These are phyloP conservation scores for Microbotryum violaceum DNA, from an alignment of 1,284 basidiomycete genomes.

Conservation along the genomic window DNA sequence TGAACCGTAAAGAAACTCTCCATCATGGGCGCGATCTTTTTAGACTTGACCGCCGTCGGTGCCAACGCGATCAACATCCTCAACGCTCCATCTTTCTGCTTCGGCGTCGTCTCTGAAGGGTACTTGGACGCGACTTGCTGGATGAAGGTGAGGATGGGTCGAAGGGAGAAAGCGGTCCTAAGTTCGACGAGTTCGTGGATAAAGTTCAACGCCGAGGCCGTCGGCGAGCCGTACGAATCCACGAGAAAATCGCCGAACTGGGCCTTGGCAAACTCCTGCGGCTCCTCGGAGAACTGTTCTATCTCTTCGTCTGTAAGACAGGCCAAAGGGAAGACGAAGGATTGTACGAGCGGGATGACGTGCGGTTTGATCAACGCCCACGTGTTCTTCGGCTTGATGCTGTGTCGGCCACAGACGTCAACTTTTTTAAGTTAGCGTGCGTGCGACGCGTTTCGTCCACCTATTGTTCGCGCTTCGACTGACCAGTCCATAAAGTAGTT, in stretches of 20 bases:
- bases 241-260: slow-evolving; percentile 67
- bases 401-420: slow-evolving; percentile 36
- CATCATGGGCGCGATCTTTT: slow-evolving; percentile 65
- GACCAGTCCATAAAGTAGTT: slow-evolving; percentile 78
- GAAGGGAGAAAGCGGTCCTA: slow-evolving; percentile 66
- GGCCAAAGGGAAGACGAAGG: slow-evolving; percentile 75
- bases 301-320: slow-evolving; percentile 62
- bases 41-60: slow-evolving; percentile 39
- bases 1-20: slow-evolving; percentile 65
- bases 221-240: slow-evolving; percentile 58
- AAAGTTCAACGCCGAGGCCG: slow-evolving; percentile 68
- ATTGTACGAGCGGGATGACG: slow-evolving; percentile 60
- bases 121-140: slow-evolving; percentile 49
- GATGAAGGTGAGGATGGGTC: slow-evolving; percentile 67
- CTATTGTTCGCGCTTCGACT: slow-evolving; percentile 31
- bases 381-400: slow-evolving; percentile 78
- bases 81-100: slow-evolving; percentile 70
- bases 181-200: slow-evolving; percentile 65
- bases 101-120: slow-evolving; percentile 39
- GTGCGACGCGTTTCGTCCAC: background rate
- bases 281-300: slow-evolving; percentile 65
- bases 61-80: slow-evolving; percentile 67
- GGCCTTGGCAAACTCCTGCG: slow-evolving; percentile 66
- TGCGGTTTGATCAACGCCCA: slow-evolving; percentile 78
- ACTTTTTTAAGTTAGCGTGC: background rate